Percentiles rank a stretch among this genome's conserved stretches.
Evolutionary conservation across 768 basidiomycete species (phyloP).

Genomic region (Xerocomellus amylosporus): DNA sequence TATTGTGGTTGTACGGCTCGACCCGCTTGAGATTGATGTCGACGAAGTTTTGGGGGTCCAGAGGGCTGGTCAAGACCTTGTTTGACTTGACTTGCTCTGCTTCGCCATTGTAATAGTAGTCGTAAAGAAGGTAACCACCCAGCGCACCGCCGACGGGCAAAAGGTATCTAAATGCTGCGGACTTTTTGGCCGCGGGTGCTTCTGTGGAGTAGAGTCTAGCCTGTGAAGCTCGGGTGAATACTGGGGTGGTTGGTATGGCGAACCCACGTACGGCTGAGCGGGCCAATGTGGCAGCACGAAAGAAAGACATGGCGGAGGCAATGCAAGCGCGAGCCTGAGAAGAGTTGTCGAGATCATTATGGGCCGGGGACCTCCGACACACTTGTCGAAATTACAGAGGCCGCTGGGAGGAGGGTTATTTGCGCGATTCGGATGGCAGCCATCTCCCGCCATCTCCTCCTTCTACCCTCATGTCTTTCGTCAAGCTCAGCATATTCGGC

Average conservation of each 20-base stretch:
- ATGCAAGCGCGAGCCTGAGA: too few relatives aligned
- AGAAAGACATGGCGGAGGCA: slow-evolving; percentile 40
- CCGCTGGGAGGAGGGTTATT: slow-evolving; percentile 17
- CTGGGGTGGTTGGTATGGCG: neutral
- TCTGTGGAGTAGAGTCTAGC: slow-evolving; percentile 49
- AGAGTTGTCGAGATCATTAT: neutral
- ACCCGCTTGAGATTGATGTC: slow-evolving; percentile 82
- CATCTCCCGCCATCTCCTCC: slow-evolving; percentile 18
- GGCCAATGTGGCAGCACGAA: slow-evolving; percentile 37
- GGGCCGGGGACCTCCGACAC: slow-evolving; percentile 23
- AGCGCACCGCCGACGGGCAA: slow-evolving; percentile 35
- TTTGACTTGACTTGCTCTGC: slow-evolving; percentile 38
- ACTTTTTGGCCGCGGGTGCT: slow-evolving; percentile 43
- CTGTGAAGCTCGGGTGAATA: slow-evolving; percentile 19
- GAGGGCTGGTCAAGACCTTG: slow-evolving; percentile 55
- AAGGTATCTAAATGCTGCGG: slow-evolving; percentile 47
- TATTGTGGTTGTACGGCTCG: slow-evolving; percentile 92
- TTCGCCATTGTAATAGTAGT: slow-evolving; percentile 44
- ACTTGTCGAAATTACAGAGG: slow-evolving; percentile 8
- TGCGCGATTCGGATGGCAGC: slow-evolving; percentile 14
- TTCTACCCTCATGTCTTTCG: slow-evolving; percentile 70
- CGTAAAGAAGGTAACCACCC: slow-evolving; percentile 45
- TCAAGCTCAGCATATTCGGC: slow-evolving; percentile 97
- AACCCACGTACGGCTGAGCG: slow-evolving; percentile 46
- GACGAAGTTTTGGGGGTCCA: slow-evolving; percentile 71